Evolutionary conservation across 371 early-diverging fungal species (phyloP).

Genomic region (Mortierella sp.): DNA sequence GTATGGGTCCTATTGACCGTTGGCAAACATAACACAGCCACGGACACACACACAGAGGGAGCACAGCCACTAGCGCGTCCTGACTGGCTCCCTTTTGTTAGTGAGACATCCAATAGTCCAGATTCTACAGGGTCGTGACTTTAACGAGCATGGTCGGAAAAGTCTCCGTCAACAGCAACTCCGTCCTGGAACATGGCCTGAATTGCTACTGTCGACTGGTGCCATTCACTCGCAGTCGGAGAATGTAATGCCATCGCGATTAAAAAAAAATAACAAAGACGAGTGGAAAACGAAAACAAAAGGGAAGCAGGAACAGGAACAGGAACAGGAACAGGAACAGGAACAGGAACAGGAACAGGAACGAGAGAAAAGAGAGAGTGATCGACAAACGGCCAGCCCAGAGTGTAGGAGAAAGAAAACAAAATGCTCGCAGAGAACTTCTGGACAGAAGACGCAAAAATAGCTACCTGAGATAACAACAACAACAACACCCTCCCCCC

Average conservation of each 20-base stretch:
- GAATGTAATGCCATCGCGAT: conserved; percentile 7
- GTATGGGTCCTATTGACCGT: too few relatives aligned
- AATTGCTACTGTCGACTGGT: conserved; percentile 8
- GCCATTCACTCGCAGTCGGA: conserved; percentile 1
- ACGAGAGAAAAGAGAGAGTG: neutral
- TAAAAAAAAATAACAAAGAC: conserved; percentile 10
- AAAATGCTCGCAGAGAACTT: neutral
- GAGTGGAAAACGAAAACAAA: conserved; percentile 4
- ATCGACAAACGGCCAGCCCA: neutral
- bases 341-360: too few relatives aligned
- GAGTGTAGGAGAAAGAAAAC: neutral
- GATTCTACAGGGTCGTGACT: neutral
- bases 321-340: neutral
- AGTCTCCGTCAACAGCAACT: conserved; percentile 9
- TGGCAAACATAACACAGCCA: neutral
- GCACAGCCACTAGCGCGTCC: conserved; percentile 10
- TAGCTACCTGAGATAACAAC: neutral
- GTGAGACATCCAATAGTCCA: conserved; percentile 15
- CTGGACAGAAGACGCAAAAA: neutral
- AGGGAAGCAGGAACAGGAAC: neutral
- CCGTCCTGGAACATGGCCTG: conserved; percentile 5
- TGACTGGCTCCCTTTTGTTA: neutral
- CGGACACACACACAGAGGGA: neutral
- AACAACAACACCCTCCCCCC: neutral
- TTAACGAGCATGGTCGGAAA: neutral